phyloP scores from a whole-genome alignment of 2,329 filamentous ascomycete species.

The Xylariaceae sp. region DNA sequence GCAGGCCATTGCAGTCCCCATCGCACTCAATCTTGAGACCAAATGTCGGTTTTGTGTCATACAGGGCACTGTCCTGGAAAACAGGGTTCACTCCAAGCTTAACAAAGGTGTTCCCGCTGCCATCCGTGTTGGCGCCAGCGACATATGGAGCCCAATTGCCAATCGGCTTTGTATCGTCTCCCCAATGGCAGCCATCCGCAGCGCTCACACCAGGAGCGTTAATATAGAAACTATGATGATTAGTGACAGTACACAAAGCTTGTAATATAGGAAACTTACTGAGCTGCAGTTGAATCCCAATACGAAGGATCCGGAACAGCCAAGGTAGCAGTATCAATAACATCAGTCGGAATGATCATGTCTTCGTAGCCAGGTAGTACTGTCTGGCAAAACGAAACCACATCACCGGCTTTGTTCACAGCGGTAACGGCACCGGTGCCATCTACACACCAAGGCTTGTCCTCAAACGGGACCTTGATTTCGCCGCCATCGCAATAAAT shows the following conservation, averaged over 20 bases:
- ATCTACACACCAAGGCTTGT: conserved; percentile 71
- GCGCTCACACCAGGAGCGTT: conserved; percentile 71
- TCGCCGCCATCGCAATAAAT: conserved; percentile 73
- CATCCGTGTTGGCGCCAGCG: conserved; percentile 74
- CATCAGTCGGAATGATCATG: conserved; percentile 81
- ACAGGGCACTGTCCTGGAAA: conserved; percentile 63
- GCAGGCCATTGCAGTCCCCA: conserved; percentile 72
- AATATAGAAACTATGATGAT: conserved; percentile 68
- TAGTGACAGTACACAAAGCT: conserved; percentile 8
- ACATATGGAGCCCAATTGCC: conserved; percentile 83
- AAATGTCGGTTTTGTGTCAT: conserved; percentile 64
- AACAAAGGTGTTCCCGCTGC: conserved; percentile 69
- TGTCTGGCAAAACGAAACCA: conserved; percentile 78
- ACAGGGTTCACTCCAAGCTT: conserved; percentile 82
- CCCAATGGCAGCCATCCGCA: conserved; percentile 73
- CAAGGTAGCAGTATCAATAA: conserved; percentile 61
- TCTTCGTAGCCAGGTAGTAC: conserved; percentile 80
- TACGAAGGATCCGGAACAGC: conserved; percentile 74
- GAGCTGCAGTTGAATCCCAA: conserved; percentile 75
- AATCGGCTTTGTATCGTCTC: conserved; percentile 62
- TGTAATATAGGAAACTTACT: conserved; percentile 59
- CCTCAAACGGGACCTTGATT: conserved; percentile 71
- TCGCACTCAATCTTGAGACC: conserved; percentile 75
- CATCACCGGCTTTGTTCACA: conserved; percentile 67
- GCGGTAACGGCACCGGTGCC: conserved; percentile 70